Conservation (phyloP, 108 stramenopile genomes). For the Skeletonema costatum region DNA sequence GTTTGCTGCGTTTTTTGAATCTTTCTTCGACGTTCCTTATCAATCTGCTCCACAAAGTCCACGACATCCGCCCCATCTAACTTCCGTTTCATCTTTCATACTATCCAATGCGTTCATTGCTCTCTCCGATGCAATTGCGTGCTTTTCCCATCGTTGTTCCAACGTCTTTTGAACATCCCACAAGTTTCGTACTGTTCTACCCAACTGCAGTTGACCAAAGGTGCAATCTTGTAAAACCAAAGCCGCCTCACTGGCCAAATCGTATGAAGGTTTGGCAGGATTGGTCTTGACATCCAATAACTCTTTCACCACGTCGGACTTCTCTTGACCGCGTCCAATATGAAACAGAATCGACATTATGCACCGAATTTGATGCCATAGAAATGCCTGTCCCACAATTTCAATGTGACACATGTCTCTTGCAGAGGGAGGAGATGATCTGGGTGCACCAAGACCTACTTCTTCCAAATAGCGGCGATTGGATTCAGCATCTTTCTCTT, state of each 20-base stretch:
- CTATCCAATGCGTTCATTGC: constrained; percentile 65
- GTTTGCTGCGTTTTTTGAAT: constrained; percentile 30
- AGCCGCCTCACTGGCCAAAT: constrained; percentile 88
- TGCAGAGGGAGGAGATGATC: not conserved
- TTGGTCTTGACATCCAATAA: constrained; percentile 83
- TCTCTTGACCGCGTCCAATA: constrained; percentile 89
- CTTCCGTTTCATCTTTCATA: constrained; percentile 39
- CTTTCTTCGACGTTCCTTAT: constrained; percentile 58
- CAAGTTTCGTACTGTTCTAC: constrained; percentile 73
- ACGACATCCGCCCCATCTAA: constrained; percentile 55
- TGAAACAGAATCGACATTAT: constrained; percentile 92
- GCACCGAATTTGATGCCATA: constrained; percentile 99
- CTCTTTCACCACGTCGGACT: constrained; percentile 69
- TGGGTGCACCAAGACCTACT: not conserved
- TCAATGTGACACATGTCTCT: constrained; percentile 75
- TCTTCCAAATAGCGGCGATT: no score
- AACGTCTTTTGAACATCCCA: constrained; percentile 70
- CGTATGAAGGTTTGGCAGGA: constrained; percentile 94
- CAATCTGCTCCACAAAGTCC: constrained; percentile 51
- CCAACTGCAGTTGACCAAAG: constrained; percentile 71
- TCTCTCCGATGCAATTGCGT: constrained; percentile 67
- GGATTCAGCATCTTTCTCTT: not conserved
- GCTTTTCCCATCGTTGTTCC: constrained; percentile 78
- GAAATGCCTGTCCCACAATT: constrained; percentile 93
- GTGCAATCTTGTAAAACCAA: constrained; percentile 93